These are phyloP conservation scores for Tetradesmus lagerheimii DNA, from an alignment of 139 green algal genomes.

Conservation along the genomic window DNA sequence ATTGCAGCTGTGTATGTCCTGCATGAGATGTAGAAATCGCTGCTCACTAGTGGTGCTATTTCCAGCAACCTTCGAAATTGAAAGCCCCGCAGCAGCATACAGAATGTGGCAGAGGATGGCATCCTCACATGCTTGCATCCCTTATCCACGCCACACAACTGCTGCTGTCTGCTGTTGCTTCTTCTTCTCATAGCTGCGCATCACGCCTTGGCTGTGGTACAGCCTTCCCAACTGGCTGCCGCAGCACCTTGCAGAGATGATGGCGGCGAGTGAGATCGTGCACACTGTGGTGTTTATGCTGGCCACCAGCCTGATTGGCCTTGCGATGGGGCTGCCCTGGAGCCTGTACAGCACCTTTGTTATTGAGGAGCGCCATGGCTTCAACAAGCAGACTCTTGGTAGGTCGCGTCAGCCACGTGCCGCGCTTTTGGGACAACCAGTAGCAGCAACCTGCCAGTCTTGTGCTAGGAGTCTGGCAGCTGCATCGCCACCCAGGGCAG, in stretches of 20 bases:
- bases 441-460: too few relatives aligned
- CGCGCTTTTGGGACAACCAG: too few relatives aligned
- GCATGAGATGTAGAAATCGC: too few relatives aligned
- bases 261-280: constrained; percentile 30
- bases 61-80: too few relatives aligned
- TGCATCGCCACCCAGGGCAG: too few relatives aligned
- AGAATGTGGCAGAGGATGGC: too few relatives aligned
- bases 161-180: not conserved
- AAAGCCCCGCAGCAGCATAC: too few relatives aligned
- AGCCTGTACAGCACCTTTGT: constrained; percentile 86
- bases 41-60: too few relatives aligned
- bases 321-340: constrained; percentile 80
- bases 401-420: not conserved
- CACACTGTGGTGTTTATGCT: constrained; percentile 73
- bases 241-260: not conserved
- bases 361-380: constrained; percentile 86
- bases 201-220: constrained; percentile 30
- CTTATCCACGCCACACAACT: not conserved
- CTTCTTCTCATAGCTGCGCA: not conserved
- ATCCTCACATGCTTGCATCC: too few relatives aligned
- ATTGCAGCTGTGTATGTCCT: too few relatives aligned
- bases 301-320: constrained; percentile 53
- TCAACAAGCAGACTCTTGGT: constrained; percentile 90
- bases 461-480: too few relatives aligned
- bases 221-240: not conserved